These are phyloP conservation scores for Neurospora sp. DNA, from an alignment of 495 filamentous ascomycete genomes.

Conservation along the genomic window DNA sequence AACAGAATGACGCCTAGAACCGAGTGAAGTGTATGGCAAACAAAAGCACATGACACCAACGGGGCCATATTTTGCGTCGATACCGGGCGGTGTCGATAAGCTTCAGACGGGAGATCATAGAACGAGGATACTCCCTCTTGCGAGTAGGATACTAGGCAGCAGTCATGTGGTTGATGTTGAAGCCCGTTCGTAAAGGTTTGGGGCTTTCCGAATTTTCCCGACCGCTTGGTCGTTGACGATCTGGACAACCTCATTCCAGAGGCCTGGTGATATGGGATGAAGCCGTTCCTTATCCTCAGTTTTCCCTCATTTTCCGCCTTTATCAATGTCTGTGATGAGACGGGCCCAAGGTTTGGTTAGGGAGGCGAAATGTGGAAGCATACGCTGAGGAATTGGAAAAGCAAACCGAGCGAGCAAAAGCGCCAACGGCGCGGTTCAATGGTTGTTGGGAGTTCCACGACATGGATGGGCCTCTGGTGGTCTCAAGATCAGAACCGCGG, in stretches of 20 bases:
- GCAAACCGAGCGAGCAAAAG: background rate
- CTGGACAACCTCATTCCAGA: background rate
- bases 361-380: background rate
- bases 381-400: background rate
- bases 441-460: background rate
- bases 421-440: background rate
- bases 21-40: background rate
- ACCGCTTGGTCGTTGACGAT: background rate
- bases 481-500: background rate
- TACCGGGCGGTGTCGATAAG: background rate
- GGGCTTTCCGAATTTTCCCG: background rate
- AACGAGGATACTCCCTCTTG: background rate
- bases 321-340: background rate
- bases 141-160: background rate
- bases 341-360: background rate
- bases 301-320: background rate
- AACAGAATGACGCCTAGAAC: background rate
- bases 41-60: background rate
- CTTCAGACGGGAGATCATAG: background rate
- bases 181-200: background rate
- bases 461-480: background rate
- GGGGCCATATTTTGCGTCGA: background rate
- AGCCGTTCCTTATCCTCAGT: background rate
- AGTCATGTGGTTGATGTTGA: background rate
- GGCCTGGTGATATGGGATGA: background rate